phyloP scores from a whole-genome alignment of 1,284 basidiomycete genomes.

The Tilletia walkeri region DNA sequence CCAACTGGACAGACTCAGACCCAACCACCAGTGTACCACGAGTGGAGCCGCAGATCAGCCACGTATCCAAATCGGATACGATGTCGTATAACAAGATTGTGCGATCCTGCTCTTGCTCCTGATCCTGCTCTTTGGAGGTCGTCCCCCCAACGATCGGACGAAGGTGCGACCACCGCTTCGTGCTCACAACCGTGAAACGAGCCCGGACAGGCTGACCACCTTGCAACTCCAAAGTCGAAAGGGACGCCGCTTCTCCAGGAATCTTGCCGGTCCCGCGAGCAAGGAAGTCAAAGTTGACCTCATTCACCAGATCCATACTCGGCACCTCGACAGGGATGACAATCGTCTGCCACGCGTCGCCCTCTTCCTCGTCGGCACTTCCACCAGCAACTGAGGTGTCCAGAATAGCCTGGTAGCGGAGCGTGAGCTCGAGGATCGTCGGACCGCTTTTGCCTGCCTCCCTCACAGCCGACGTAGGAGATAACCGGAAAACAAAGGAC shows the following conservation, averaged over 20 bases:
- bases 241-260: too few species aligned
- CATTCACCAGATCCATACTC: conserved; percentile 31
- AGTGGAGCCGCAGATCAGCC: conserved; percentile 44
- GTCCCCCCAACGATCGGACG: too few species aligned
- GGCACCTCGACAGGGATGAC: conserved; percentile 44
- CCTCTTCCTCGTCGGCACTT: not conserved
- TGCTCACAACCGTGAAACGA: conserved; percentile 26
- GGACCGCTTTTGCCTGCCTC: not conserved
- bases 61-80: conserved; percentile 38
- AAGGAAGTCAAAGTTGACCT: conserved; percentile 25
- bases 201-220: conserved; percentile 33
- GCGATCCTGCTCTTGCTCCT: not conserved
- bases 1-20: conserved; percentile 12
- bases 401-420: not conserved
- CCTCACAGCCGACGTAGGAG: conserved; percentile 10
- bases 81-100: conserved; percentile 41
- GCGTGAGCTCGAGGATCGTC: conserved; percentile 14
- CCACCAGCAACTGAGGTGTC: not conserved
- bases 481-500: conserved; percentile 43
- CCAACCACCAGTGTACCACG: conserved; percentile 27
- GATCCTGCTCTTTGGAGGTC: not conserved
- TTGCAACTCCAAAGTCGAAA: conserved; percentile 21
- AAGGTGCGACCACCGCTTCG: conserved; percentile 23
- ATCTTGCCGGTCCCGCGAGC: not conserved
- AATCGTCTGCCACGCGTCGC: conserved; percentile 30